These are phyloP conservation scores for Diaporthe sp. DNA, from an alignment of 2,329 filamentous ascomycete species.

Conservation along the genomic window DNA sequence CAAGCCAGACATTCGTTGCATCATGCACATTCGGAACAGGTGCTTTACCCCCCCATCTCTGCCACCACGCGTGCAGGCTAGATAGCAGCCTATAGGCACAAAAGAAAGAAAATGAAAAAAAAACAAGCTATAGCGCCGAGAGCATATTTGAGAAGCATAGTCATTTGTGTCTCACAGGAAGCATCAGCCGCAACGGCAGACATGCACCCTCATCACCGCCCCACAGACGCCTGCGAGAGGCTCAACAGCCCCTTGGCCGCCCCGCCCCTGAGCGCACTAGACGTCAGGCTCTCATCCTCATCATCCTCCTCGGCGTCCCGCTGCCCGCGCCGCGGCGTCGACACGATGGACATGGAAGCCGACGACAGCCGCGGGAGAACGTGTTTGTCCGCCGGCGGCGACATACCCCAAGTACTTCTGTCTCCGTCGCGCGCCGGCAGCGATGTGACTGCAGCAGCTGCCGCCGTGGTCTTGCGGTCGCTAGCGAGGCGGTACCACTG, in stretches of 20 bases:
- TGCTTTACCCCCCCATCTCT: neutral
- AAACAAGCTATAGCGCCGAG: neutral
- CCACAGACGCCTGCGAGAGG: slow-evolving; percentile 42
- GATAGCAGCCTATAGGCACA: neutral
- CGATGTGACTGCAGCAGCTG: neutral
- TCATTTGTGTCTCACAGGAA: neutral
- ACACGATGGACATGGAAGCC: slow-evolving; percentile 7
- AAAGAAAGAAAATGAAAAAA: neutral
- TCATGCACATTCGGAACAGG: slow-evolving; percentile 1
- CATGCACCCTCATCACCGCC: neutral
- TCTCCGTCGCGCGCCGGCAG: neutral
- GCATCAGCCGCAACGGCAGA: neutral
- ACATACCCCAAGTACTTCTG: slow-evolving; percentile 20
- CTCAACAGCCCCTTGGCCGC: slow-evolving; percentile 65
- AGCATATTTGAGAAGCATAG: neutral
- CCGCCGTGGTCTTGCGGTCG: slow-evolving; percentile 34
- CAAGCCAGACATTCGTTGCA: slow-evolving; percentile 11
- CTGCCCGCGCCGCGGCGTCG: slow-evolving; percentile 34
- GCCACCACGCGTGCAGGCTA: neutral
- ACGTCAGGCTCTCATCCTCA: slow-evolving; percentile 49
- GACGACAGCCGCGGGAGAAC: slow-evolving; percentile 35
- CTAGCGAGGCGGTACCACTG: slow-evolving; percentile 33
- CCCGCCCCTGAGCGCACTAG: slow-evolving; percentile 58
- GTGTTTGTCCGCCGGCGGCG: slow-evolving; percentile 39
- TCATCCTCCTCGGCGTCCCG: slow-evolving; percentile 41